A percentile compares a stretch with the other conserved stretches of the same genome.
Conservation (phyloP, 2,329 filamentous ascomycete genomes). For the Fusarium austroafricanum region DNA sequence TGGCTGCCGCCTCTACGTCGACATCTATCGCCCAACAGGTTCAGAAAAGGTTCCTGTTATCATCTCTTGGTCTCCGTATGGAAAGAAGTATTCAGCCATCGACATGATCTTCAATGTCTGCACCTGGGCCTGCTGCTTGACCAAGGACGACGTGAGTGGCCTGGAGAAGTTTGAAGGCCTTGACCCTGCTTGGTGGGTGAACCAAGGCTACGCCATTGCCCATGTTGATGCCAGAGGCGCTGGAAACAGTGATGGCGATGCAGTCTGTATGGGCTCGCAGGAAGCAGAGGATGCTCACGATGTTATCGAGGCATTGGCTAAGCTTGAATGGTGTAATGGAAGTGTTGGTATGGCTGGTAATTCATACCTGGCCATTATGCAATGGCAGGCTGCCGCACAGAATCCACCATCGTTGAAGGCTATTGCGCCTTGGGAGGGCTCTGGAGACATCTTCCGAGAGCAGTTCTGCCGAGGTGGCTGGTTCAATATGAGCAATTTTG, state of each 20-base stretch:
- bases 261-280: constrained; percentile 30
- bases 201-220: constrained; percentile 25
- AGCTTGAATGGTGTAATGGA: constrained; percentile 49
- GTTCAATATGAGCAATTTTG: constrained; percentile 20
- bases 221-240: constrained; percentile 19
- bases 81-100: constrained; percentile 38
- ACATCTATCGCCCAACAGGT: constrained; percentile 5
- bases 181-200: constrained; percentile 27
- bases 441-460: constrained; percentile 24
- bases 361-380: constrained; percentile 44
- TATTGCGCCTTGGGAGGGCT: constrained; percentile 30
- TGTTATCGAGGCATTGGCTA: constrained; percentile 44
- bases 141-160: constrained; percentile 21
- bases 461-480: constrained; percentile 16
- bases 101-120: constrained; percentile 39
- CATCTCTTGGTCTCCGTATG: constrained; percentile 38
- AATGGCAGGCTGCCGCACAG: constrained; percentile 35
- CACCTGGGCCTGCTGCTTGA: constrained; percentile 33
- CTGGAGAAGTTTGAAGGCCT: constrained; percentile 31
- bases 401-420: constrained; percentile 33
- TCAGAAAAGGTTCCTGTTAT: constrained; percentile 30
- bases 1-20: constrained; percentile 37
- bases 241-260: constrained; percentile 4
- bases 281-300: constrained; percentile 42
- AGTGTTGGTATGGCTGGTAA: constrained; percentile 50